A percentile compares a stretch with the other conserved stretches of the same genome.
phyloP scores from a whole-genome alignment of 441 rosid genomes.

The Erodium chrysanthum region DNA sequence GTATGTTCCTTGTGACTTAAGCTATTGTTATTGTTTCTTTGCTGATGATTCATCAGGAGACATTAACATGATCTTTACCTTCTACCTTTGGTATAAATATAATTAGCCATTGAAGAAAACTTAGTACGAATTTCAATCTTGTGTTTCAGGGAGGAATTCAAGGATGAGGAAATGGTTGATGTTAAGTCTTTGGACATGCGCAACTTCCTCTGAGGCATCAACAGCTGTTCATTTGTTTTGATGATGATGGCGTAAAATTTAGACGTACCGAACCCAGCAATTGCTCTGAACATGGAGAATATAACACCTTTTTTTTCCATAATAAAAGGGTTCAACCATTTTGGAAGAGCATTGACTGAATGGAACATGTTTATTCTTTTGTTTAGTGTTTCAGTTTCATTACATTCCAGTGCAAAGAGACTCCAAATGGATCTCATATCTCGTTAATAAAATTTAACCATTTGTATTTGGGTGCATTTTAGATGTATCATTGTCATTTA shows the following conservation, averaged over 20 bases:
- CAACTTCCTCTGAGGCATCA: slow-evolving; percentile 51
- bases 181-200: slow-evolving; percentile 85
- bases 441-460: too few relatives aligned
- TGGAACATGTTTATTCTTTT: background rate
- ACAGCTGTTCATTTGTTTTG: background rate
- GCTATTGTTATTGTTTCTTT: background rate
- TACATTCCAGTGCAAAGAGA: background rate
- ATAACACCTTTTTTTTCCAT: slow-evolving; percentile 4
- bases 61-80: background rate
- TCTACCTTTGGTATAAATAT: background rate
- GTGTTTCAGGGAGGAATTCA: slow-evolving; percentile 76
- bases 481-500: background rate
- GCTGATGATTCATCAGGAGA: background rate
- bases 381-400: background rate
- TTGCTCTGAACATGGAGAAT: slow-evolving; percentile 8
- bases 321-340: slow-evolving; percentile 12
- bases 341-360: background rate
- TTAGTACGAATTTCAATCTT: background rate
- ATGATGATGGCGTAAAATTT: too few relatives aligned
- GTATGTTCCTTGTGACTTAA: slow-evolving; percentile 24
- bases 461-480: too few relatives aligned
- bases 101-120: background rate
- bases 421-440: too few relatives aligned
- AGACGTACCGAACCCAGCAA: too few relatives aligned
- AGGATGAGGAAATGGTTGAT: slow-evolving; percentile 58